These are phyloP conservation scores for Cystobasidium sp. DNA, from an alignment of 1,284 basidiomycete species.

Conservation along the genomic window DNA sequence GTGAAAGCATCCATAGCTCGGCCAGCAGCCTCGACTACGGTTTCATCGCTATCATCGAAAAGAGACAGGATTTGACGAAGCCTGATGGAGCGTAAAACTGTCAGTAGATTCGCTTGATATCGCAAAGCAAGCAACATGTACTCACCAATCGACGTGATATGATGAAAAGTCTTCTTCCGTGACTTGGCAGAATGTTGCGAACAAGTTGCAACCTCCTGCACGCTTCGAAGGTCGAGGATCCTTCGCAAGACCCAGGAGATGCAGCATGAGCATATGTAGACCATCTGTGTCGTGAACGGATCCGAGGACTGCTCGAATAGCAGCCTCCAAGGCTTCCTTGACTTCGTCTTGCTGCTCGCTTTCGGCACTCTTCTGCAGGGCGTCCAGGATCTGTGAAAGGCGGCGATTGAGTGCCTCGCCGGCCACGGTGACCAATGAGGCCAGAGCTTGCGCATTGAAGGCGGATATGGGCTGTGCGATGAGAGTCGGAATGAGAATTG, in stretches of 20 bases:
- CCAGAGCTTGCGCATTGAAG: constrained; percentile 93
- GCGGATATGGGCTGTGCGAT: constrained; percentile 87
- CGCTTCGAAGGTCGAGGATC: constrained; percentile 71
- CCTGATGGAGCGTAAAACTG: constrained; percentile 83
- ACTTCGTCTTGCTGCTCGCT: constrained; percentile 71
- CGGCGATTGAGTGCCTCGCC: constrained; percentile 85
- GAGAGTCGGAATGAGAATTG: constrained; percentile 92
- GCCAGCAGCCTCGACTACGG: constrained; percentile 83
- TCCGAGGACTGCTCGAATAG: constrained; percentile 71
- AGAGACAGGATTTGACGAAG: constrained; percentile 86
- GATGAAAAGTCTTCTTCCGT: constrained; percentile 75
- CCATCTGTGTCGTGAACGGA: constrained; percentile 84
- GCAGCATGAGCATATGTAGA: constrained; percentile 82
- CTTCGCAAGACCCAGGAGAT: constrained; percentile 85
- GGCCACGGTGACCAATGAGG: constrained; percentile 88
- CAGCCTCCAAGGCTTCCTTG: constrained; percentile 71
- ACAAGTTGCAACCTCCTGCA: constrained; percentile 75
- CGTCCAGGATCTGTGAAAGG: constrained; percentile 72
- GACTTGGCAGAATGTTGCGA: constrained; percentile 79
- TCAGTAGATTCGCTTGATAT: neutral
- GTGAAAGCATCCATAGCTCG: constrained; percentile 83
- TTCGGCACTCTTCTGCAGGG: constrained; percentile 65
- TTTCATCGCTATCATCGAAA: constrained; percentile 75
- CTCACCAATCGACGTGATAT: constrained; percentile 44
- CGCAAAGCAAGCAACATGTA: constrained; percentile 45